Evolutionary conservation across 1,284 basidiomycete species (phyloP), one percentile per base, ranked within the genome.

Genomic region (Papiliotrema laurentii): DNA sequence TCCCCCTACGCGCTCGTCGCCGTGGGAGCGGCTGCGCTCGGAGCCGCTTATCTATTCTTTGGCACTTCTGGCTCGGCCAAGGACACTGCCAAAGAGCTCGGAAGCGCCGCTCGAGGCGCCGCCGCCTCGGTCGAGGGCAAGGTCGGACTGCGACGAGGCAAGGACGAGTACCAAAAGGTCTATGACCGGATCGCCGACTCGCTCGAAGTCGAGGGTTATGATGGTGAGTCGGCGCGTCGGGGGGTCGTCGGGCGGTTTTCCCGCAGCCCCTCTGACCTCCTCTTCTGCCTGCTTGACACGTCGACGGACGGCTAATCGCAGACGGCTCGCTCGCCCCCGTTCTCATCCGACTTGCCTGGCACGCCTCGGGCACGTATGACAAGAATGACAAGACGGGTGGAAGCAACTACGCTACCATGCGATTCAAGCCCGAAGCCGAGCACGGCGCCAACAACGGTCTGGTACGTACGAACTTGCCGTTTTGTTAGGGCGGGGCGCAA

Each of bases 271-370:
- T 28, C 19, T 19, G 25, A 16, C 9, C 6, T 16, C 14, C 14
- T 42, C 24, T 24, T 26, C 9, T 9, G n/a, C 16, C 19, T 30
- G 41, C n/a, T n/a, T n/a, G n/a, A n/a, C n/a, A n/a, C 37, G 33
- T 43, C 53, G 44, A 56, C 31, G 14, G 31, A 10, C n/a, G n/a
- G n/a, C n/a, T n/a, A n/a, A n/a, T n/a, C n/a, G n/a, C 58, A 92
- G 90, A 96, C 68, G 91, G 91, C 26, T 92, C 89, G 9, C 91
- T 87, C 60, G 92, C 85, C 18, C 92, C 92, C 37, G 84, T 97
- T 38, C 73, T 97, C 48, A 79, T 98, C 50, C 89, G 94, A 71
- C 83, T 97, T 49, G 93, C 92, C 25, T 97, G 93, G 89, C 90
- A 93, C 73, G 71, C 84, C 11, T 87, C 88, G 41, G 93, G 93